A percentile compares a stretch with the other conserved stretches of the same genome.
Conservation (phyloP, 768 basidiomycete species). For the Scleroderma bovista region DNA sequence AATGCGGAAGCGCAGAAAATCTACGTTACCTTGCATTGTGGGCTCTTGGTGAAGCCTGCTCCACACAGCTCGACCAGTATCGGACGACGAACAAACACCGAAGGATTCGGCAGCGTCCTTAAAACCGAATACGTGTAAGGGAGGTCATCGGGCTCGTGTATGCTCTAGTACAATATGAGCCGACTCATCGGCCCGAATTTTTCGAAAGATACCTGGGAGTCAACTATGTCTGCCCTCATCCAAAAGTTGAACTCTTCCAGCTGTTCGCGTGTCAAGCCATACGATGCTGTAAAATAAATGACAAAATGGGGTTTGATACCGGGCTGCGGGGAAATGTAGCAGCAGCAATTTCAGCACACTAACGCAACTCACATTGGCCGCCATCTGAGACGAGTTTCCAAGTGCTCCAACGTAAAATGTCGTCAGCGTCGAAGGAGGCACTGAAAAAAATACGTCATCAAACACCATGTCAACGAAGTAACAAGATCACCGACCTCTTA, state of each 20-base stretch:
- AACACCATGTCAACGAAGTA: conserved; percentile 1
- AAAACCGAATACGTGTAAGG: conserved; percentile 53
- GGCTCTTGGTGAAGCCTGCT: conserved; percentile 77
- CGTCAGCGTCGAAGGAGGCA: conserved; percentile 65
- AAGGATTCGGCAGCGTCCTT: conserved; percentile 44
- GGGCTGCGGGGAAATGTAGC: conserved; percentile 29
- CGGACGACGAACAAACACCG: conserved; percentile 53
- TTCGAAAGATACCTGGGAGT: conserved; percentile 13
- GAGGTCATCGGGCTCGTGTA: conserved; percentile 21
- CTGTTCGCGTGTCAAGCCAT: conserved; percentile 61
- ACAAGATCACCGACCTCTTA: conserved; percentile 48
- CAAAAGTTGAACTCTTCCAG: conserved; percentile 71
- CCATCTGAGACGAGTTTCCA: conserved; percentile 42
- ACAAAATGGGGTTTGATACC: conserved; percentile 54
- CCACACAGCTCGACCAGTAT: conserved; percentile 71
- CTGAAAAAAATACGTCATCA: conserved; percentile 30
- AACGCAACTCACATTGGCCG: conserved; percentile 32
- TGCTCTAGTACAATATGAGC: conserved; percentile 4
- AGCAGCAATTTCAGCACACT: neutral
- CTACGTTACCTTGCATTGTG: conserved; percentile 42
- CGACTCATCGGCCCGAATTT: neutral
- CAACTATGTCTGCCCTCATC: conserved; percentile 33
- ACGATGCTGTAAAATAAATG: conserved; percentile 70
- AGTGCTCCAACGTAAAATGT: conserved; percentile 77
- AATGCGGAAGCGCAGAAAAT: neutral